Evolutionary conservation across 441 rosid species (phyloP).

Genomic region (Dalechampia spathulata): DNA sequence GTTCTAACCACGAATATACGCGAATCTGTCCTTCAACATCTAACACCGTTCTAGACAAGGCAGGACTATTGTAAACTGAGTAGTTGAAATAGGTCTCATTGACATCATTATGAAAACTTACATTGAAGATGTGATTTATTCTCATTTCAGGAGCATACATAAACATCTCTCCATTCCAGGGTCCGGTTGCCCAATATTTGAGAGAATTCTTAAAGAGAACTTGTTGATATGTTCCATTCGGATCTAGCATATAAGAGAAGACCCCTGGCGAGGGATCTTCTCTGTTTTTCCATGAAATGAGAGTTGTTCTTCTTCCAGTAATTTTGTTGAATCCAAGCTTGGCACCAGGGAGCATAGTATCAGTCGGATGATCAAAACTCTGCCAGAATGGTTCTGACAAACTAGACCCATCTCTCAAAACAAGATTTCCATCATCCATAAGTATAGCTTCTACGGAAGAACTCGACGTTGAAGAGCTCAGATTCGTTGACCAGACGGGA

Average conservation of each 20-base stretch:
- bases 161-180: conserved; percentile 39
- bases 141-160: conserved; percentile 39
- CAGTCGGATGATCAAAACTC: conserved; percentile 48
- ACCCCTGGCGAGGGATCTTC: conserved; percentile 60
- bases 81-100: conserved; percentile 52
- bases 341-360: conserved; percentile 62
- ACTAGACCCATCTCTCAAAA: conserved; percentile 27
- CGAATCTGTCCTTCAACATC: conserved; percentile 46
- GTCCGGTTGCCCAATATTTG: conserved; percentile 54
- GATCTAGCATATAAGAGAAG: conserved; percentile 50
- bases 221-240: conserved; percentile 34
- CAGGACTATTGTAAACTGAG: conserved; percentile 15
- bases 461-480: conserved; percentile 20
- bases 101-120: conserved; percentile 27
- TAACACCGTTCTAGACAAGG: conserved; percentile 32
- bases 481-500: conserved; percentile 44
- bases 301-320: conserved; percentile 23
- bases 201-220: conserved; percentile 38
- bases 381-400: conserved; percentile 36
- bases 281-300: conserved; percentile 48
- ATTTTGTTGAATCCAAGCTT: conserved; percentile 39
- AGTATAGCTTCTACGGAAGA: conserved; percentile 39
- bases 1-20: conserved; percentile 30
- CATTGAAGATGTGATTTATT: conserved; percentile 35
- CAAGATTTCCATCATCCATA: conserved; percentile 49